Evolutionary conservation across 1,139 yeast species (phyloP), one percentile per base, ranked within the genome.

Genomic region (Suzukiozyma palmioleophila): DNA sequence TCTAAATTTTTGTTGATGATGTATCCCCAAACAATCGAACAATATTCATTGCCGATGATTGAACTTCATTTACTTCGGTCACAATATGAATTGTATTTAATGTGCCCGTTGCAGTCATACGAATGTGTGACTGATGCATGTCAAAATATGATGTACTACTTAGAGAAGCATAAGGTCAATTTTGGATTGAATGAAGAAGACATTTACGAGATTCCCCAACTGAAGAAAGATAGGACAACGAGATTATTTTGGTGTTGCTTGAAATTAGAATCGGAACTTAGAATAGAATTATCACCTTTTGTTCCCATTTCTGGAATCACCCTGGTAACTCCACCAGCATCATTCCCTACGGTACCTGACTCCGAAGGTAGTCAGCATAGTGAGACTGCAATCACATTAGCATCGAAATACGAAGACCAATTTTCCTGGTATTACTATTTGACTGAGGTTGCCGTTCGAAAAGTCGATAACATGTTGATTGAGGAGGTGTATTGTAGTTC

Each of bases 381-480:
- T 38, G 53, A 51, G n/a, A 58, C 57, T 14, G 57, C 65, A 37
- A 33, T 63, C 1, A 48, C 44, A 39, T 45, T 64, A 22, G 67
- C 72, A 1, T 48, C 54, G 26, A 59, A 46, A 40, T 70, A 48
- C 43, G 69, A 59, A 47, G 70, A 59, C 40, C 68, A 66, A 40
- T 60, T 66, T 39, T 60, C 73, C 15, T 73, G 78, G 78, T 69
- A 70, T 51, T 73, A 56, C 44, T 73, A 64, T 44, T 53, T 73
- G 33, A 73, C 78, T 0, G 79, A 73, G 47, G 60, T 73, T n/a
- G 75, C 75, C 0, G 64, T 71, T 8, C 52, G 79, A 27, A 73
- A 70, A 47, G 60, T 73, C 7, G 77, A 73, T 44, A 73, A 73
- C 50, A 59, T 58, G 31, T 55, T 73, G 54, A 60, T 59, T 42